Base-by-base conservation (phyloP, 192 early-diverging fungal species). In the Kickxella alabastrina region DNA sequence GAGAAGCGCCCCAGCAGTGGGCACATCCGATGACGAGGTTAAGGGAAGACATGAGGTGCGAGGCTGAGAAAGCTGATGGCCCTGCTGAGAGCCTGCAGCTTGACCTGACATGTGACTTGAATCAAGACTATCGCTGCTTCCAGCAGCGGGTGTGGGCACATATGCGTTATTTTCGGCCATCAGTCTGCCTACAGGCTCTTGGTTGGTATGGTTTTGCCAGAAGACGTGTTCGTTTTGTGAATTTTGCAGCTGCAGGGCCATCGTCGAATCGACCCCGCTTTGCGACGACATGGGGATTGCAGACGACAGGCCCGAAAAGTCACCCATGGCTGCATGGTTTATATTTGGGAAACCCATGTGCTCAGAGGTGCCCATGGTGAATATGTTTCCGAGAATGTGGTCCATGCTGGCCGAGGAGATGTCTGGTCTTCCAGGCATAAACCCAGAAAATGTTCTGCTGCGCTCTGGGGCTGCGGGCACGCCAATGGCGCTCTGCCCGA, bases 401-500 rank as follows among this genome's bases (percentile, higher is more conserved):
- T 18, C 59, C 42, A 44, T 41, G 35, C 42, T 13, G 17, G 47
- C 17, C 14, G 47, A 17, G 21, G 47, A 36, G 18, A 10, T 18
- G 3, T 49, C 32, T 19, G 34, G 10, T n/a, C 36, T 49, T 36
- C 47, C 5, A 24, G 31, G 13, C 14, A 22, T 21, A 22, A 49
- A 26, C 2, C 31, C 22, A 21, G 47, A 14, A 9, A 13, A 23
- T 18, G 49, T 29, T 22, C 10, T 27, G 36, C 36, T 23, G 27
- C 32, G 31, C 7, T 35, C 49, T 18, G 62, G 58, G 7, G 52
- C 45, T 22, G 37, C 32, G 1, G 72, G 72, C 8, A 75, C 23
- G 4, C 65, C 65, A 51, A 75, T 75, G 4, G 72, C 65, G 40
- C 72, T 61, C 18, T 64, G 47, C 6, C 40, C 37, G 36, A 64